These are phyloP conservation scores for Serendipita sp. DNA, from an alignment of 768 basidiomycete species.

Conservation along the genomic window DNA sequence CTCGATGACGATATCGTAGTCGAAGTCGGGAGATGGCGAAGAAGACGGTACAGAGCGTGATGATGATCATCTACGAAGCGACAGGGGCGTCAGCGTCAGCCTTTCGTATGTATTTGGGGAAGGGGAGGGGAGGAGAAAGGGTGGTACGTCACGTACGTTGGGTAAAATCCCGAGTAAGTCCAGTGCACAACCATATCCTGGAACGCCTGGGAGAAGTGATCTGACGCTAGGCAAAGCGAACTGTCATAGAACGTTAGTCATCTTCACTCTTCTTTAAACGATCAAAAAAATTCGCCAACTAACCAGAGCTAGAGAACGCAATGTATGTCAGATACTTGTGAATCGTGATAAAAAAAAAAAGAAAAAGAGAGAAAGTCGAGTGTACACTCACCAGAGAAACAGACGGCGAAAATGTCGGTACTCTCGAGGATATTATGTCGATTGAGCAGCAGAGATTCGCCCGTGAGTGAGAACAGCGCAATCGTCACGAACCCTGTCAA, in stretches of 20 bases:
- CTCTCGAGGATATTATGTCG: no score
- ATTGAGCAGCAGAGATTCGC: no score
- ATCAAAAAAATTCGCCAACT: no score
- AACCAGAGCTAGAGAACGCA: not conserved
- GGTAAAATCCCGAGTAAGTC: not conserved
- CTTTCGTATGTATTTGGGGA: not conserved
- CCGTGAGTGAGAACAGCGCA: no score
- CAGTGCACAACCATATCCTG: not conserved
- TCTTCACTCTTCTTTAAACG: no score
- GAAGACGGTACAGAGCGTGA: not conserved
- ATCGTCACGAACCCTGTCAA: no score
- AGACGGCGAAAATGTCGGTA: no score
- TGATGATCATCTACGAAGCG: not conserved
- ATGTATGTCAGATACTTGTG: not conserved
- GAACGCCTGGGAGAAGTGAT: not conserved
- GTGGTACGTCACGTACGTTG: not conserved
- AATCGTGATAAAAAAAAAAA: no score
- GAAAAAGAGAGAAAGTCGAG: no score
- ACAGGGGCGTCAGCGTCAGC: not conserved
- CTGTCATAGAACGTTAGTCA: not conserved
- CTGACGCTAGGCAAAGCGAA: slow-evolving; percentile 2
- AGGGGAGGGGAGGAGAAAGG: no score
- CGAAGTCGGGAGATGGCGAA: not conserved
- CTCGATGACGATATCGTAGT: not conserved
- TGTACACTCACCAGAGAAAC: not conserved